Base-by-base conservation (phyloP, 768 basidiomycete genomes). In the Termitomyces sp. region DNA sequence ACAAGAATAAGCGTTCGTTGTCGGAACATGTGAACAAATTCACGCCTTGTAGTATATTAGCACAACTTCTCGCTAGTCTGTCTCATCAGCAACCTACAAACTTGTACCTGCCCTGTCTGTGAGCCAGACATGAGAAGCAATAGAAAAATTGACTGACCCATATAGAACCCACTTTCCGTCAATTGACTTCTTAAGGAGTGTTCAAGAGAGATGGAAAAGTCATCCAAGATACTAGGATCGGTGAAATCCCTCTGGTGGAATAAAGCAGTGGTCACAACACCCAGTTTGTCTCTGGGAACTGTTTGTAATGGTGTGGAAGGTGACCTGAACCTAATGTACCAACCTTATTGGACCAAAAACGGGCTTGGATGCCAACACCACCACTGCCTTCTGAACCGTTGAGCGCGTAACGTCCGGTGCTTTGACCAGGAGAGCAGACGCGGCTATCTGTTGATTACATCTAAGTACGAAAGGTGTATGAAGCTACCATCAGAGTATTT, bases 351-450 rank as follows among this genome's bases (percentile, higher is more conserved):
- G 93, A 13, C 97, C 97, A 67, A 96, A 96, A 2, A 95, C 83
- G 0, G 94, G 93, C 68, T 91, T 91, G 13, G 88, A 84, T 4
- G 93, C 95, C 38, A 99, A 78, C 3, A 99, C 91, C 0, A 98
- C 93, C 3, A 99, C 92, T 0, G 97, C 95, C 70, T 98, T 99
- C 72, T 99, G 97, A 0, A 99, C 97, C 9, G 89, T 98, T 5
- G 91, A 93, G 16, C 97, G 86, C 5, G 97, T 98, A 18, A 98
- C 92, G 63, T 97, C 95, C 2, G 83, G 77, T 41, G 85, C 82
- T 68, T 88, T 89, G 50, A 90, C 87, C 4, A 93, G 76, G 32
- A 99, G 79, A 26, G 86, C 79, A 0, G 88, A 81, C 2, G 95
- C 79, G 10, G 91, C 77, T 36, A 99, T 93, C 76, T 99, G 97